phyloP scores from a whole-genome alignment of 1,284 basidiomycete genomes.

The Laetiporus sulphureus region DNA sequence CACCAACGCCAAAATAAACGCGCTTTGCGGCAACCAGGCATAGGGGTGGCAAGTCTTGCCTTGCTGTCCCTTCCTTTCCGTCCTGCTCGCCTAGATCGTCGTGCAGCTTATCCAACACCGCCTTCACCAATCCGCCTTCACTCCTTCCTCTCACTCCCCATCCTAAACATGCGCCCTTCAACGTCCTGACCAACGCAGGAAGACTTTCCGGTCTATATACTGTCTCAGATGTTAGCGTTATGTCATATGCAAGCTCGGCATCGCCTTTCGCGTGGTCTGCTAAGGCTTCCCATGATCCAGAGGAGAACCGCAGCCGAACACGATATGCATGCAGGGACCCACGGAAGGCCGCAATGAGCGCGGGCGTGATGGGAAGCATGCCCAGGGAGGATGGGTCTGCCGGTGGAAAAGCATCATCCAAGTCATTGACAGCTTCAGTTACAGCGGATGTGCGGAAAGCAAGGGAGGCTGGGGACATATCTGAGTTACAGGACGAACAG shows the following conservation, averaged over 20 bases:
- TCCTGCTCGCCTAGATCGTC: conserved; percentile 2
- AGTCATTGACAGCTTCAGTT: conserved; percentile 20
- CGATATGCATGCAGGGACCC: conserved; percentile 44
- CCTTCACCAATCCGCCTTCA: too few species aligned
- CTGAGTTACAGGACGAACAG: conserved; percentile 19
- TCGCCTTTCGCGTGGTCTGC: conserved; percentile 24
- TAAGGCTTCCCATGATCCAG: conserved; percentile 75
- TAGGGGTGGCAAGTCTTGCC: conserved; percentile 14
- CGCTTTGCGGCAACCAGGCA: conserved; percentile 86
- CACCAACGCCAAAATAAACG: conserved; percentile 95
- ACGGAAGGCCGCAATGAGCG: conserved; percentile 62
- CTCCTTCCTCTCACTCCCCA: not conserved
- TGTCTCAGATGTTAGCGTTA: conserved; percentile 89
- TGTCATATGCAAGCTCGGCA: conserved; percentile 41
- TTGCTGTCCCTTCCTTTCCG: conserved; percentile 2
- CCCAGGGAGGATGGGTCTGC: conserved; percentile 28
- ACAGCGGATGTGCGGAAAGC: conserved; percentile 27
- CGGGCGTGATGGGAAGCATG: conserved; percentile 57
- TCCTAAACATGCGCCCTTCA: conserved; percentile 31
- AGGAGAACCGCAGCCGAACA: conserved; percentile 70
- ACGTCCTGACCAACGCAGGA: conserved; percentile 53
- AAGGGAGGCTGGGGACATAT: conserved; percentile 44
- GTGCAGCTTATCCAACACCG: too few species aligned
- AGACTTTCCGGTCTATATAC: conserved; percentile 78
- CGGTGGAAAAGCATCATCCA: conserved; percentile 18